Conservation (phyloP, 148 eudicot species). For the Arbutus unedo region DNA sequence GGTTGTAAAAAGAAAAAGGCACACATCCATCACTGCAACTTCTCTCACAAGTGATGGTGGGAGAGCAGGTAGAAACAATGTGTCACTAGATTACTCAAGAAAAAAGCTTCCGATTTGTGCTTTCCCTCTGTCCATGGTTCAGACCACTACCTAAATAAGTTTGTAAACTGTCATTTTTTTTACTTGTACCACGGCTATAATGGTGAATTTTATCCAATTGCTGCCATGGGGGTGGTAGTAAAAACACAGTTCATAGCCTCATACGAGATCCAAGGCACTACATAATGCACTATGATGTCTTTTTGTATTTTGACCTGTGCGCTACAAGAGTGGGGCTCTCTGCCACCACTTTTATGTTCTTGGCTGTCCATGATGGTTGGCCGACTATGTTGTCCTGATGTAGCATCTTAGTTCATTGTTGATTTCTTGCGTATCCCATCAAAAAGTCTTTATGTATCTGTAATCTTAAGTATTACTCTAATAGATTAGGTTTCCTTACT, state of each 20-base stretch:
- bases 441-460: background rate
- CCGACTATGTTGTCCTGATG: too few relatives aligned
- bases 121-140: background rate
- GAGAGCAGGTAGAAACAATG: background rate
- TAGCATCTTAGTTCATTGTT: background rate
- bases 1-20: background rate
- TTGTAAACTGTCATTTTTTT: background rate
- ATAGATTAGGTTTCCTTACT: background rate
- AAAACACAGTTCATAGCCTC: background rate
- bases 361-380: background rate
- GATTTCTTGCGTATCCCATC: background rate
- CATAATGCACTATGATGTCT: background rate
- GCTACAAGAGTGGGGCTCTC: background rate
- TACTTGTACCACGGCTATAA: background rate
- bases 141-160: background rate
- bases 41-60: background rate
- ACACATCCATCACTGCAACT: background rate
- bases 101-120: background rate
- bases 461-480: background rate
- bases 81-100: too few relatives aligned
- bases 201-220: background rate
- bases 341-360: background rate
- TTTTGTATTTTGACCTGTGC: background rate
- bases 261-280: background rate
- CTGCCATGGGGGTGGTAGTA: background rate